Evolutionary conservation across 2,329 filamentous ascomycete species (phyloP).

Genomic region (Colletotrichum godetiae): DNA sequence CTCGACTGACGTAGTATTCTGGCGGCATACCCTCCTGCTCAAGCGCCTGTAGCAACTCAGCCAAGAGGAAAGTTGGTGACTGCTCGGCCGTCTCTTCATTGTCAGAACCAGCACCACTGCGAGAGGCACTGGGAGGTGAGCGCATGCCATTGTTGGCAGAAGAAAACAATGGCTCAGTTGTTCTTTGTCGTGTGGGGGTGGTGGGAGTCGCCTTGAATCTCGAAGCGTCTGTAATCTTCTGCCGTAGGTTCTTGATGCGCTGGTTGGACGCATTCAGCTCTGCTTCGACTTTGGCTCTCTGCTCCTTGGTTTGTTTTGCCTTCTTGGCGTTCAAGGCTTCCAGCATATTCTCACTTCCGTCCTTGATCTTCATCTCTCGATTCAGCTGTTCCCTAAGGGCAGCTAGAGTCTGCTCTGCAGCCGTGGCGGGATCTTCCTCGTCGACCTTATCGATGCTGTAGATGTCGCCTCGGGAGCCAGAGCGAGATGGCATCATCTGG

Average conservation of each 20-base stretch:
- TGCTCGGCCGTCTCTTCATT: conserved; percentile 75
- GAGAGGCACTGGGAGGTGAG: conserved; percentile 68
- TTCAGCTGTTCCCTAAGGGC: conserved; percentile 86
- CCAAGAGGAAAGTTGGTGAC: conserved; percentile 89
- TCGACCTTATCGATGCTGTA: conserved; percentile 68
- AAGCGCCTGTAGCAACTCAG: conserved; percentile 89
- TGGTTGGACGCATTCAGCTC: conserved; percentile 91
- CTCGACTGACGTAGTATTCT: conserved; percentile 94
- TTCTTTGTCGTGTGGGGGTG: conserved; percentile 65
- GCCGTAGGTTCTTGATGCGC: conserved; percentile 70
- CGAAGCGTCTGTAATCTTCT: conserved; percentile 70
- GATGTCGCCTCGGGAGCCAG: conserved; percentile 67
- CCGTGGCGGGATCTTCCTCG: conserved; percentile 67
- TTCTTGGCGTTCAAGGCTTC: conserved; percentile 96
- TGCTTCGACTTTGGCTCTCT: conserved; percentile 81
- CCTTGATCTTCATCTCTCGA: conserved; percentile 97
- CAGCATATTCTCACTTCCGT: conserved; percentile 96
- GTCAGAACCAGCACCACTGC: conserved; percentile 69
- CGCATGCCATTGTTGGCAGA: conserved; percentile 56
- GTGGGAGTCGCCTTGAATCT: conserved; percentile 57
- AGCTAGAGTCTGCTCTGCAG: conserved; percentile 79
- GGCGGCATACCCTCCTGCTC: conserved; percentile 89
- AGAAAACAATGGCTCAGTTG: conserved; percentile 57
- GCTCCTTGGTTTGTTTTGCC: conserved; percentile 92
- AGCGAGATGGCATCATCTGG: conserved; percentile 73